phyloP scores from a whole-genome alignment of 352 stramenopile species.

The Phytophthora multivora region DNA sequence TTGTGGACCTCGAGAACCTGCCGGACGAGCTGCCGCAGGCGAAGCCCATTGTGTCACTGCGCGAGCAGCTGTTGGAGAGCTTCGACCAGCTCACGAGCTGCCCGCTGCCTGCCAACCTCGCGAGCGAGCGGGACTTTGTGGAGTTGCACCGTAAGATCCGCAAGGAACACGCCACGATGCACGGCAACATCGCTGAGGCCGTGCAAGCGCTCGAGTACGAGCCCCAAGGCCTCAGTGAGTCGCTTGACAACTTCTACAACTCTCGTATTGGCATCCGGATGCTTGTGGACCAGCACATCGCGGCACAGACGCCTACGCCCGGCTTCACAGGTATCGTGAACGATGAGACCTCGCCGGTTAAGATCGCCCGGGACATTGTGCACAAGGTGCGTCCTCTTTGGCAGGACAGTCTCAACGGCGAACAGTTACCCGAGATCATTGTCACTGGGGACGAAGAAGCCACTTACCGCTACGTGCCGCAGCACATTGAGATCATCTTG shows the following conservation, averaged over 20 bases:
- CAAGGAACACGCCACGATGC: constrained; percentile 71
- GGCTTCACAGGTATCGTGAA: constrained; percentile 74
- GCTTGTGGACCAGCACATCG: constrained; percentile 83
- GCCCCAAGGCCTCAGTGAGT: constrained; percentile 55
- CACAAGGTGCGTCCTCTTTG: constrained; percentile 60
- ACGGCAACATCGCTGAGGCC: constrained; percentile 67
- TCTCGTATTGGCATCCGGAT: constrained; percentile 85
- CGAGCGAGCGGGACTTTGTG: constrained; percentile 64
- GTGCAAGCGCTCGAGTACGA: constrained; percentile 63
- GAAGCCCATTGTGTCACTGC: constrained; percentile 62
- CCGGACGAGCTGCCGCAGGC: constrained; percentile 67
- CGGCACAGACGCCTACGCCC: constrained; percentile 53
- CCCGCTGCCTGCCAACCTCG: constrained; percentile 61
- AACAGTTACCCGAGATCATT: constrained; percentile 61
- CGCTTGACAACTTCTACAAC: constrained; percentile 85
- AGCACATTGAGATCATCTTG: constrained; percentile 85
- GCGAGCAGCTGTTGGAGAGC: constrained; percentile 65
- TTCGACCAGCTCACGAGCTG: constrained; percentile 77
- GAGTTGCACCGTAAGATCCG: constrained; percentile 62
- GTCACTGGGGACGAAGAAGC: constrained; percentile 55
- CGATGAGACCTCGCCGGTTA: constrained; percentile 65
- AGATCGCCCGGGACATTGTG: constrained; percentile 67
- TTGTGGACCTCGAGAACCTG: constrained; percentile 86
- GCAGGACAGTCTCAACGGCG: constrained; percentile 49
- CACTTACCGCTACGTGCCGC: constrained; percentile 80